Base-by-base conservation (phyloP, 2,329 filamentous ascomycete species). In the Scedosporium apiospermum region DNA sequence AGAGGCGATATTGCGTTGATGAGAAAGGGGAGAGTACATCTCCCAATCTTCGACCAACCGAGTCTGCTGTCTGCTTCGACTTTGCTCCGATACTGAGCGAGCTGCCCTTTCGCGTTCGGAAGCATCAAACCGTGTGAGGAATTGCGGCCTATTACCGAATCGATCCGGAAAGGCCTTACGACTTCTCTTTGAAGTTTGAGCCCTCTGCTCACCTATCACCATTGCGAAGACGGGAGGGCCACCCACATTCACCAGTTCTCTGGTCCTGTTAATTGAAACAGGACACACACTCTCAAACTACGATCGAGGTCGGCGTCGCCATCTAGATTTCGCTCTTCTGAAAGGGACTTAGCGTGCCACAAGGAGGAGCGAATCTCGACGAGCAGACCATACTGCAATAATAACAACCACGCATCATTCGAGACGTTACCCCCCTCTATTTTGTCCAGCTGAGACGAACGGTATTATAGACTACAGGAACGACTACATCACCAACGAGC, bases 1-100 rank as follows among this genome's bases (percentile, higher is more conserved):
- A 74, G 72, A 71, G 69, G 73, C 70, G 68, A 76, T 77, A 76
- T 76, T 76, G 71, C 71, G 67, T 73, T 71, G 67, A 70, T 70
- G 66, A 71, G 67, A 72, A 69, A 69, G 66, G 68, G 67, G 66
- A 38, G 62, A 66, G 63, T 64, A 61, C 64, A 65, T 59, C 66
- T 75, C 71, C 72, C 74, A 77, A 74, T 75, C 69, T 70, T 71
- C 70, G 6, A 65, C 66, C 66, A 64, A 63, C 63, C 63, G 23
- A 18, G 10, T 26, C 49, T 21, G 12, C 10, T 3, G 49, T 18
- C 49, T 21, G 4, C 18, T 23, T 21, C n/a, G n/a, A 53, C n/a
- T 21, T 21, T 53, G 49, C 49, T 53, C 21, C 55, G 30, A 34
- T 68, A 64, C 66, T 63, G 66, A 68, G 64, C 67, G 70, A 71